Conservation (phyloP, 1,139 yeast genomes). For the Keqinozyma sinolaborantium region DNA sequence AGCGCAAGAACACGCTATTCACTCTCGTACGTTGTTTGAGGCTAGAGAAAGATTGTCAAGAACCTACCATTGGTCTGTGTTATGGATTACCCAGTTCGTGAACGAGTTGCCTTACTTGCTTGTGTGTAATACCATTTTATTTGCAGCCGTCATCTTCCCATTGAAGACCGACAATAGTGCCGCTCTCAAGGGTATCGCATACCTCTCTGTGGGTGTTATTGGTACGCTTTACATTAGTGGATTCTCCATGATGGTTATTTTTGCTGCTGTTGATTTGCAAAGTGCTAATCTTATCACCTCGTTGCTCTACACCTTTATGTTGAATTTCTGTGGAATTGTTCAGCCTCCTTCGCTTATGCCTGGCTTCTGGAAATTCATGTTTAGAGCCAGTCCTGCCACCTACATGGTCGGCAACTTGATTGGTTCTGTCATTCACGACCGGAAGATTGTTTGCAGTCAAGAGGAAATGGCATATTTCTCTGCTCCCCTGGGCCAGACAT, state of each 20-base stretch:
- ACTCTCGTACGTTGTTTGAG: slow-evolving; percentile 54
- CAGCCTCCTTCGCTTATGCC: slow-evolving; percentile 58
- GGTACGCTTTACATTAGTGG: slow-evolving; percentile 54
- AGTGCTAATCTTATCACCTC: slow-evolving; percentile 59
- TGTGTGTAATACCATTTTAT: slow-evolving; percentile 49
- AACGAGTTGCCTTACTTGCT: slow-evolving; percentile 57
- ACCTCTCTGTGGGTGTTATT: slow-evolving; percentile 49
- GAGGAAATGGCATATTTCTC: slow-evolving; percentile 49
- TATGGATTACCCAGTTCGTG: slow-evolving; percentile 48
- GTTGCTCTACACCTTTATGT: slow-evolving; percentile 49
- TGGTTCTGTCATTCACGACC: slow-evolving; percentile 48
- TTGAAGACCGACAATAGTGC: slow-evolving; percentile 44
- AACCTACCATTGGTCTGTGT: slow-evolving; percentile 62
- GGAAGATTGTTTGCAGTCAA: slow-evolving; percentile 49
- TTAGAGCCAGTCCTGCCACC: slow-evolving; percentile 67
- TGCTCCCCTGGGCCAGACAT: slow-evolving; percentile 61
- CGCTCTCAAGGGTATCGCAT: slow-evolving; percentile 49
- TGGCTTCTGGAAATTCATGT: slow-evolving; percentile 67
- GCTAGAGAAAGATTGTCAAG: slow-evolving; percentile 63
- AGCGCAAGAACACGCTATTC: slow-evolving; percentile 39
- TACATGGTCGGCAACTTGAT: slow-evolving; percentile 62
- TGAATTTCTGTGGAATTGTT: slow-evolving; percentile 62
- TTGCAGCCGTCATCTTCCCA: slow-evolving; percentile 57
- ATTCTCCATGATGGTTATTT: slow-evolving; percentile 51
- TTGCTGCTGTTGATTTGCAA: slow-evolving; percentile 59